Base-by-base conservation (phyloP, 768 basidiomycete species). In the Boletus subcaerulescens region DNA sequence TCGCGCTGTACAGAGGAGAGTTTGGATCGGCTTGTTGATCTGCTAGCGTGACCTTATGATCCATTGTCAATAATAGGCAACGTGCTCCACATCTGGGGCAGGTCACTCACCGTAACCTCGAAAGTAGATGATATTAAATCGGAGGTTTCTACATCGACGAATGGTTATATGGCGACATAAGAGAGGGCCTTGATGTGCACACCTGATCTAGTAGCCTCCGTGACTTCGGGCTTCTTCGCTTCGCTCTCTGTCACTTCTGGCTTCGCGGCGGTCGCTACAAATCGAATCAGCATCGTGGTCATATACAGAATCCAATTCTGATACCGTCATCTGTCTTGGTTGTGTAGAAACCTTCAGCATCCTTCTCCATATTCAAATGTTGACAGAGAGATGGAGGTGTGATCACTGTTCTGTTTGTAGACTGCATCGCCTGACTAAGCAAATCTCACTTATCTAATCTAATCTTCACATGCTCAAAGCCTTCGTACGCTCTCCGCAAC, bases 11-110 rank as follows among this genome's bases (percentile, higher is more conserved):
- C 15, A 99, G 74, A 4, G 96, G 97, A n/a, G 96, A 98, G 67
- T 96, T 87, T 39, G 93, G 91, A 67, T 99, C 92, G 29, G 81
- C 85, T 74, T 98, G 97, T 68, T 96, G 92, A 74, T 98, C 95
- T 47, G 94, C 94, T 54, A 98, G 81, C 18, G 94, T 98, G 59
- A 99, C 94, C 93, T 29, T 93, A 63, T 31, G 56, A 20, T 54
- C 32, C 43, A 31, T 45, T 48, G 47, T 59, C 48, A 59, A 58
- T 36, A 13, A 40, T n/a, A 6, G 5, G 14, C 24, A 54, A 45
- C n/a, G 20, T 3, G 33, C 18, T 22, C 18, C 29, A 49, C 45
- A 33, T 11, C 24, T 10, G 42, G 18, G 7, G 22, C 22, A 39
- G 11, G 33, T 40, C 35, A 71, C 85, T 52, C 68, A 91, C 91